Conservation (phyloP, 2,329 filamentous ascomycete species). For the Penicillium concentricum region DNA sequence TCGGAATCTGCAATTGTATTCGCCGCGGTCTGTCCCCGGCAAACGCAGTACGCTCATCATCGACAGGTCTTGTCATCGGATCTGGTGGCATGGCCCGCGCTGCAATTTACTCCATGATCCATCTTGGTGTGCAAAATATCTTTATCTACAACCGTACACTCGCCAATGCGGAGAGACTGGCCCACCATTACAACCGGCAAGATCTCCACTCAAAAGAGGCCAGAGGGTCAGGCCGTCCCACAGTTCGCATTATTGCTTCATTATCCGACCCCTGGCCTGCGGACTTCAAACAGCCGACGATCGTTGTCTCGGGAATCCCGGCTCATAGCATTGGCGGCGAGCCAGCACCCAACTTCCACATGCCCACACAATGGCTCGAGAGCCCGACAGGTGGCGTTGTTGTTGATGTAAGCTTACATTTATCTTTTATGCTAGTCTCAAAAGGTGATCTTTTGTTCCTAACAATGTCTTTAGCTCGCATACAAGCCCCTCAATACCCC, state of each 20-base stretch:
- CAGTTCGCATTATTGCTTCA: conserved; percentile 30
- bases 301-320: conserved; percentile 40
- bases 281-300: conserved; percentile 37
- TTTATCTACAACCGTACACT: conserved; percentile 40
- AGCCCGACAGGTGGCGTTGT: conserved; percentile 42
- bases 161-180: conserved; percentile 36
- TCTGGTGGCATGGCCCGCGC: conserved; percentile 53
- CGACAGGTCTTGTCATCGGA: conserved; percentile 61
- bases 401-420: conserved; percentile 35
- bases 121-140: conserved; percentile 39
- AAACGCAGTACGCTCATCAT: conserved; percentile 59
- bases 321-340: conserved; percentile 38
- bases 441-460: not conserved
- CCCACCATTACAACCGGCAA: conserved; percentile 38
- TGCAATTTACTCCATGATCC: conserved; percentile 42
- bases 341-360: conserved; percentile 35
- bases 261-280: conserved; percentile 34
- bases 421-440: not conserved
- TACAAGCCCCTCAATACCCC: conserved; percentile 43
- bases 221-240: conserved; percentile 19
- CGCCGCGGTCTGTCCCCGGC: conserved; percentile 70
- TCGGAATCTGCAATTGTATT: conserved; percentile 72
- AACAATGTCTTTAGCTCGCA: conserved; percentile 31
- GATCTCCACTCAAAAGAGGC: conserved; percentile 23
- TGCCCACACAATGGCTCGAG: conserved; percentile 39